Conservation (phyloP, 768 basidiomycete species). For the Amanita rubescens region DNA sequence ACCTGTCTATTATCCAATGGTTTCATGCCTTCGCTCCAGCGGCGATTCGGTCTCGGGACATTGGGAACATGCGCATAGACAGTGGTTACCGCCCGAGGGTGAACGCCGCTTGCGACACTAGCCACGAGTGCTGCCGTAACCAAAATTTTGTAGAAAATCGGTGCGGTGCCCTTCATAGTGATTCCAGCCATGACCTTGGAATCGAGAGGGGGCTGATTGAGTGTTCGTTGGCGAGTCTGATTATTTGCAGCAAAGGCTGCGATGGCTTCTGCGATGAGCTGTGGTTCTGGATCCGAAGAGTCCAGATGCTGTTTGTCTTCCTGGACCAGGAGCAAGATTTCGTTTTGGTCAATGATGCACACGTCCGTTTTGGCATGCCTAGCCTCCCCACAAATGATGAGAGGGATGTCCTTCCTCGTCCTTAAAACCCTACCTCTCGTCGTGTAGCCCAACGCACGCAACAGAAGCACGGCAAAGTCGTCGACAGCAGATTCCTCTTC, state of each 20-base stretch:
- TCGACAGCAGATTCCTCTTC: not conserved
- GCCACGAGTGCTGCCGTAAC: conserved; percentile 4
- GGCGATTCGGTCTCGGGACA: conserved; percentile 6
- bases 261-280: not conserved
- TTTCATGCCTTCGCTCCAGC: not conserved
- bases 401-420: not conserved
- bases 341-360: not conserved
- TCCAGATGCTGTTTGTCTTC: not conserved
- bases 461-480: not conserved
- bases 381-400: not conserved
- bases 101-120: not conserved
- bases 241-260: not conserved
- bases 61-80: conserved; percentile 9
- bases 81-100: conserved; percentile 4
- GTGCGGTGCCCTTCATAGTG: not conserved
- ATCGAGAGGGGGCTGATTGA: not conserved
- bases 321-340: not conserved
- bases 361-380: not conserved
- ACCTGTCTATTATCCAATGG: conserved; percentile 10
- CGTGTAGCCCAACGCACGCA: not conserved
- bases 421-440: not conserved
- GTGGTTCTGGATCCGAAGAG: not conserved
- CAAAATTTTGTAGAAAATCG: not conserved
- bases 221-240: no score
- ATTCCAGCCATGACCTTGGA: not conserved